Conservation (phyloP, 2,329 filamentous ascomycete species). For the Paracoccidioides lutzii region DNA sequence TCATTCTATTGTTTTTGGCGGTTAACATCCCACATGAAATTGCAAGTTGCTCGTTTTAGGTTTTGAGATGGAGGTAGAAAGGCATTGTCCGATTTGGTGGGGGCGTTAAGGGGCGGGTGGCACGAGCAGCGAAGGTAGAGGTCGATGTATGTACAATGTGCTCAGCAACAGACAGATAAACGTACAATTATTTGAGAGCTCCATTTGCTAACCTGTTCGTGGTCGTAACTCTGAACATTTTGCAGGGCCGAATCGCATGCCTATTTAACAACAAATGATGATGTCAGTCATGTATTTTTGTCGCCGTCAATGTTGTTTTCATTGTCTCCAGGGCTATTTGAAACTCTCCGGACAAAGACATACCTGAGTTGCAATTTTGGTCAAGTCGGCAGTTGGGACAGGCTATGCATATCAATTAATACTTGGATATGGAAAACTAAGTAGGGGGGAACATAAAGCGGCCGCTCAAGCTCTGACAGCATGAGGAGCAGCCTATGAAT, state of each 20-base stretch:
- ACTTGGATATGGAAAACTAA: neutral
- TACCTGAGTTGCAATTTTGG: constrained; percentile 77
- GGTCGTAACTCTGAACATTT: constrained; percentile 68
- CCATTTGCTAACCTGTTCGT: constrained; percentile 73
- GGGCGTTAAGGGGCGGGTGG: neutral
- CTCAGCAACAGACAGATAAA: constrained; percentile 10
- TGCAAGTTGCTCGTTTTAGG: neutral
- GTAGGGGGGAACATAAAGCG: neutral
- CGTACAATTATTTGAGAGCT: constrained; percentile 86
- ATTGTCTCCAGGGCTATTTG: neutral
- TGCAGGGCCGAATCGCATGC: constrained; percentile 71
- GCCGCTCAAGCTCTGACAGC: neutral
- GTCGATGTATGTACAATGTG: neutral
- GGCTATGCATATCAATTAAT: constrained; percentile 41
- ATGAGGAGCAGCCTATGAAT: neutral
- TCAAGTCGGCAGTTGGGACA: constrained; percentile 60
- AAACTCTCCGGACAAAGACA: constrained; percentile 19
- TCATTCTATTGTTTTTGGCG: constrained; percentile 20
- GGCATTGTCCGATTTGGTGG: neutral
- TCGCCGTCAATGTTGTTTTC: neutral
- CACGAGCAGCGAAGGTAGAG: too few species aligned
- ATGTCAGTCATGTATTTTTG: constrained; percentile 4
- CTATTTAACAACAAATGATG: constrained; percentile 34
- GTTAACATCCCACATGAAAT: neutral
- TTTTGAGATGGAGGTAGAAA: constrained; percentile 4